Conservation (phyloP, 177 flowering plant genomes). For the Vitis hybrid region DNA sequence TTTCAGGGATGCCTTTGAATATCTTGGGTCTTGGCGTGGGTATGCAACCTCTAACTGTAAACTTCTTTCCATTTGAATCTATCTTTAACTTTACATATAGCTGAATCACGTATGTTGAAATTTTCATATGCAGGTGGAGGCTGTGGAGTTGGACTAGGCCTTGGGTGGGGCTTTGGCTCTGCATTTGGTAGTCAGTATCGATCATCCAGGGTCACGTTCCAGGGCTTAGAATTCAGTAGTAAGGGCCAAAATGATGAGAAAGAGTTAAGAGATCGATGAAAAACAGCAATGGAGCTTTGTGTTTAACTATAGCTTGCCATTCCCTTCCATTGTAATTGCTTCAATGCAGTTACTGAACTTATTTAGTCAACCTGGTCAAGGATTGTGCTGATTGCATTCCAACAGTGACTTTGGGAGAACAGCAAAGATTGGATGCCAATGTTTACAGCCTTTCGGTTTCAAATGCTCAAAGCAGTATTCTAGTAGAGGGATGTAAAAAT, state of each 20-base stretch:
- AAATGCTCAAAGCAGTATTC: no score
- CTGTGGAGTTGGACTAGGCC: constrained; percentile 89
- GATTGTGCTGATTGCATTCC: not conserved
- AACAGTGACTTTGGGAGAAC: no score
- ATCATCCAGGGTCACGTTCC: constrained; percentile 53
- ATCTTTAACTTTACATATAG: not conserved
- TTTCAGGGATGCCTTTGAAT: constrained; percentile 71
- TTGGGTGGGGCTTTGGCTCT: constrained; percentile 95
- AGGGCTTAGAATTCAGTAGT: constrained; percentile 48
- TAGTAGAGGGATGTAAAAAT: no score
- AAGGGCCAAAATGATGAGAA: constrained; percentile 20
- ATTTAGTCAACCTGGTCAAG: constrained; percentile 1
- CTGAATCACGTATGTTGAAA: not conserved
- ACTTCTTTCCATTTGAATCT: not conserved
- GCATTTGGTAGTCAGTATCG: constrained; percentile 82
- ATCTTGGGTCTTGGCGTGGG: constrained; percentile 79
- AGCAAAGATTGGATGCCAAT: no score
- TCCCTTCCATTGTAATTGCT: not conserved
- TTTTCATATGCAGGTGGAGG: constrained; percentile 68
- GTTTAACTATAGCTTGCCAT: constrained; percentile 19
- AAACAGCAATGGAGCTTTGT: constrained; percentile 18
- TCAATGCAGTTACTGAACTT: not conserved
- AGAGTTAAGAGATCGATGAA: constrained; percentile 17
- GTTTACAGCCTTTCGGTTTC: no score
- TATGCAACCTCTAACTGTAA: constrained; percentile 16